Evolutionary conservation across 2,329 filamentous ascomycete species (phyloP).

Genomic region (Ceratocystis lukuohia): DNA sequence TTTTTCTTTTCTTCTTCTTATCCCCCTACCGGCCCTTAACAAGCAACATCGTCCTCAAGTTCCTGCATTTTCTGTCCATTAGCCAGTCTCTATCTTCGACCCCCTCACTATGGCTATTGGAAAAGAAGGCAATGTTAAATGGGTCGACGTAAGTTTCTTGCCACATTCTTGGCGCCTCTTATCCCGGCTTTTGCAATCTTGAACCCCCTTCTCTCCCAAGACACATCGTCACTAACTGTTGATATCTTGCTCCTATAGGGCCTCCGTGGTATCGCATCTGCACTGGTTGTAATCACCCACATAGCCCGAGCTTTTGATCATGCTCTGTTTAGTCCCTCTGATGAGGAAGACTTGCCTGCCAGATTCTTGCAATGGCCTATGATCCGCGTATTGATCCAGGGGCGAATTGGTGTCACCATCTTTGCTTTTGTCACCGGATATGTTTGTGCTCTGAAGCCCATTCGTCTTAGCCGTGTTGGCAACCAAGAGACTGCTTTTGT

Average conservation of each 20-base stretch:
- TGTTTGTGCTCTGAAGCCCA: constrained; percentile 48
- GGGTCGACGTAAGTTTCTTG: constrained; percentile 41
- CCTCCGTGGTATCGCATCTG: constrained; percentile 41
- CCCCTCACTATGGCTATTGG: constrained; percentile 29
- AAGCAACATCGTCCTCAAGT: not conserved
- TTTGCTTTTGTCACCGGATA: constrained; percentile 54
- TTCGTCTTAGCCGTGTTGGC: constrained; percentile 41
- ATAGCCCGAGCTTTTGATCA: constrained; percentile 38
- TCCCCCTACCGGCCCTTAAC: not conserved
- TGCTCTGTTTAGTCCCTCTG: constrained; percentile 36
- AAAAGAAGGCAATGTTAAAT: constrained; percentile 41
- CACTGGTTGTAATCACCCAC: constrained; percentile 42
- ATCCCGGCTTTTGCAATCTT: not conserved
- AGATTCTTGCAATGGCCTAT: constrained; percentile 44
- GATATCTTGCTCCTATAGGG: constrained; percentile 29
- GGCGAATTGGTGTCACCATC: constrained; percentile 51
- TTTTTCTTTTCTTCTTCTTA: not conserved
- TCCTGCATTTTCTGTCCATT: not conserved
- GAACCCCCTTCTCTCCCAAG: not conserved
- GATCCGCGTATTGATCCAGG: constrained; percentile 45
- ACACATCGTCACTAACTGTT: not conserved
- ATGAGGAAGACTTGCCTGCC: constrained; percentile 32
- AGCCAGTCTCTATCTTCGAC: not conserved
- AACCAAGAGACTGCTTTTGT: constrained; percentile 40
- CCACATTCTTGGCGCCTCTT: not conserved